These are phyloP conservation scores for Acanthamoeba sp. DNA, from an alignment of 208 protist species.

Conservation along the genomic window DNA sequence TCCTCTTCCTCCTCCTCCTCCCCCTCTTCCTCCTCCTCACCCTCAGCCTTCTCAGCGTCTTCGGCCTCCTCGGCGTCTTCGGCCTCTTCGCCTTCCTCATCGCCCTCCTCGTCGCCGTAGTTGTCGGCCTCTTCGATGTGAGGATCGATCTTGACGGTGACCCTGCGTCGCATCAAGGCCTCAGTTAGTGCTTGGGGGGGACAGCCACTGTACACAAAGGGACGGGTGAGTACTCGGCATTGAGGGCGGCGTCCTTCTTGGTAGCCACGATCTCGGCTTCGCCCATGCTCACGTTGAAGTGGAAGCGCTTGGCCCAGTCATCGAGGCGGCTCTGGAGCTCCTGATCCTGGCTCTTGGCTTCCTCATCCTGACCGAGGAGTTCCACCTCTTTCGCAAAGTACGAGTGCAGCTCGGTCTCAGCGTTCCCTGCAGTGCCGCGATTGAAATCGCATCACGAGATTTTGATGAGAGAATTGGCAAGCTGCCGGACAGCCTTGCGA, in stretches of 20 bases:
- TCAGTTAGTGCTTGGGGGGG: neutral
- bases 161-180: neutral
- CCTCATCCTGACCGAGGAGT: conserved; percentile 23
- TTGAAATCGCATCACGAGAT: neutral
- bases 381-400: conserved; percentile 54
- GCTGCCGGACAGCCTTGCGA: neutral
- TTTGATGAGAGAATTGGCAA: neutral
- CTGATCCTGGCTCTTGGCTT: neutral
- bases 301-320: conserved; percentile 55
- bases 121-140: conserved; percentile 20
- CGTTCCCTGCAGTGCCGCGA: neutral
- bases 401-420: conserved; percentile 35
- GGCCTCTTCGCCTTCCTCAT: neutral
- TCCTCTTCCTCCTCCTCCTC: conserved; percentile 45
- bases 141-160: conserved; percentile 62
- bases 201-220: neutral
- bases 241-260: conserved; percentile 55
- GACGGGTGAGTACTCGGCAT: neutral
- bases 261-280: neutral
- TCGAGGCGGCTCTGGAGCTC: neutral
- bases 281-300: conserved; percentile 32
- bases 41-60: neutral
- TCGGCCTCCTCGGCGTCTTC: neutral
- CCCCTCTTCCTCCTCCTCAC: neutral
- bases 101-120: neutral